Conservation (phyloP, 768 basidiomycete species). For the Mycena kentingensis region DNA sequence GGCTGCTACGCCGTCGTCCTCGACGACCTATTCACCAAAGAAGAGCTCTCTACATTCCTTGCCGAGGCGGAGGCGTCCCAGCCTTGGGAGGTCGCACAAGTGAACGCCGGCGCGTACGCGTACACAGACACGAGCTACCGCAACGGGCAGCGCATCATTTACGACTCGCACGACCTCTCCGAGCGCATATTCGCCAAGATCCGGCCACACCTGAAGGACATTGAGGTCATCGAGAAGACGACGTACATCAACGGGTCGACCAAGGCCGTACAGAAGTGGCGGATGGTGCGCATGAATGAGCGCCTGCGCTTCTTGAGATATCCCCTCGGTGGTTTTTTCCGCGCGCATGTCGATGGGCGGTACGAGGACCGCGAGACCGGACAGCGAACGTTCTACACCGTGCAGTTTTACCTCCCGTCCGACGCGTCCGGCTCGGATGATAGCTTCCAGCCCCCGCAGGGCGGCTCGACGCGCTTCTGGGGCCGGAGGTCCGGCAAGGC, state of each 20-base stretch:
- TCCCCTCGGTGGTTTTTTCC: constrained; percentile 4
- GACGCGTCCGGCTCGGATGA: constrained; percentile 4
- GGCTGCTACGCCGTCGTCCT: constrained; percentile 18
- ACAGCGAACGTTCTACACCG: constrained; percentile 10
- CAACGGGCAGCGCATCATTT: constrained; percentile 20
- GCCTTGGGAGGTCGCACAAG: constrained; percentile 17
- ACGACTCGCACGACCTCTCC: constrained; percentile 15
- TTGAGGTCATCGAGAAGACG: constrained; percentile 15
- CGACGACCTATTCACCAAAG: constrained; percentile 15
- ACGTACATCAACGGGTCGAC: constrained; percentile 6
- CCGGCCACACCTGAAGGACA: constrained; percentile 13
- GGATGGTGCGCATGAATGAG: constrained; percentile 8
- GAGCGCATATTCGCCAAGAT: constrained; percentile 13
- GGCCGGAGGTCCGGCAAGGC: neutral
- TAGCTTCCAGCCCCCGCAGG: neutral
- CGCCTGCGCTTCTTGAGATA: constrained; percentile 7
- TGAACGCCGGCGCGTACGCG: constrained; percentile 9
- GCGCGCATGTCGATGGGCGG: constrained; percentile 1
- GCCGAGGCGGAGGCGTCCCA: constrained; percentile 14
- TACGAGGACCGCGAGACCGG: neutral
- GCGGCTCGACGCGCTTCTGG: constrained; percentile 5
- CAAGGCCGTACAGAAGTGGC: constrained; percentile 13
- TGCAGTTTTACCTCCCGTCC: constrained; percentile 10
- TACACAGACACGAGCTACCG: constrained; percentile 14
- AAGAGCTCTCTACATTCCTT: constrained; percentile 15